Percentiles rank a stretch among this genome's conserved stretches.
phyloP scores from a whole-genome alignment of 208 protist genomes.

The Naegleria lovaniensis region DNA sequence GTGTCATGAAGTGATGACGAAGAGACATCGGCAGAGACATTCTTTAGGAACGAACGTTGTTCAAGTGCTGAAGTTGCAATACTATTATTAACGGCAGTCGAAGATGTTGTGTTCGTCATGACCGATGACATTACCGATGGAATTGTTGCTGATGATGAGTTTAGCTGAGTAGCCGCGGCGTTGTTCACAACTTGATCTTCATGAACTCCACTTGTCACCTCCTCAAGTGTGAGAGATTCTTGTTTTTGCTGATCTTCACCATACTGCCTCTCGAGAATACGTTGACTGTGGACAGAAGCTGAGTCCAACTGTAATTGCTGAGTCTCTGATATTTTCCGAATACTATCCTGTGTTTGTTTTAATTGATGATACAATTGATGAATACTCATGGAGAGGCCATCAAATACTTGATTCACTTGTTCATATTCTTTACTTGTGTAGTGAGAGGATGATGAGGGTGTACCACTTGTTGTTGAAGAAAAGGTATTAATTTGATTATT shows the following conservation, averaged over 20 bases:
- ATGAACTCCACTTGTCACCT: no score
- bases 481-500: no score
- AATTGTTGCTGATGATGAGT: neutral
- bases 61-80: neutral
- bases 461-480: no score
- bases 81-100: neutral
- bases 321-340: neutral
- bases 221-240: neutral
- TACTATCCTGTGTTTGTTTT: neutral
- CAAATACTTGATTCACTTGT: neutral
- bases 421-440: neutral
- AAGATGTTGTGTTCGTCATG: neutral
- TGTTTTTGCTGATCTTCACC: neutral
- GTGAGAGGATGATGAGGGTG: no score
- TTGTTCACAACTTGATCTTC: neutral
- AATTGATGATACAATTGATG: slow-evolving; percentile 3
- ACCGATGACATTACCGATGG: neutral
- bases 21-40: neutral
- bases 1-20: neutral
- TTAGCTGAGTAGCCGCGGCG: neutral
- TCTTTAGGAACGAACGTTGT: neutral
- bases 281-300: neutral
- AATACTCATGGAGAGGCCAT: neutral
- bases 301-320: neutral
- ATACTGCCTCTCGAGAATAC: neutral